These are phyloP conservation scores for Salix arbutifolia DNA, from an alignment of 345 rosid species.

Conservation along the genomic window DNA sequence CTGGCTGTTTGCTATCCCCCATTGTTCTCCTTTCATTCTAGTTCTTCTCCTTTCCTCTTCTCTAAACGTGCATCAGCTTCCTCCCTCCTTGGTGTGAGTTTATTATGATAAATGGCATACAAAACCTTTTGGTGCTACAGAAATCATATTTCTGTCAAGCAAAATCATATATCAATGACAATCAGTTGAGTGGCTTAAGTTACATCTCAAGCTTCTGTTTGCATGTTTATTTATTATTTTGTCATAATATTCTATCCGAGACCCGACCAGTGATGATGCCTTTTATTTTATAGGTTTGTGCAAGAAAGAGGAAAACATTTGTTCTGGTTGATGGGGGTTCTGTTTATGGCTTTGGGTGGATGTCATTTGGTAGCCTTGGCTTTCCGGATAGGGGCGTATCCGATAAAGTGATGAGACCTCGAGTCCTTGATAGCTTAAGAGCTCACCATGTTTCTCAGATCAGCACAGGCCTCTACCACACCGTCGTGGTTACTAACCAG, in stretches of 20 bases:
- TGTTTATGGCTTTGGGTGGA: constrained; percentile 84
- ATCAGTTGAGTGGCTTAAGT: background rate
- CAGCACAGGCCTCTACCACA: constrained; percentile 88
- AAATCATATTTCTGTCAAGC: background rate
- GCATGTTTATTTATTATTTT: background rate
- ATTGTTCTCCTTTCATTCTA: background rate
- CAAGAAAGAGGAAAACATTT: constrained; percentile 91
- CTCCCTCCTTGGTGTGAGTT: background rate
- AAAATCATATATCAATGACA: background rate
- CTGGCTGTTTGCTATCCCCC: background rate
- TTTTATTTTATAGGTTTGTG: constrained; percentile 62
- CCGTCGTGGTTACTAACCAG: constrained; percentile 59
- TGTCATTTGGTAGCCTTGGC: constrained; percentile 91
- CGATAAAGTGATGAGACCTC: constrained; percentile 71
- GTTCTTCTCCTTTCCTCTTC: background rate
- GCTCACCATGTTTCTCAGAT: constrained; percentile 70
- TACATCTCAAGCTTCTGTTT: background rate
- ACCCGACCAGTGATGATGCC: background rate
- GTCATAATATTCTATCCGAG: background rate
- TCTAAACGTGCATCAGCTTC: background rate
- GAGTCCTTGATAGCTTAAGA: constrained; percentile 64
- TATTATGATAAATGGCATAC: background rate
- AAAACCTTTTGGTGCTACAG: background rate
- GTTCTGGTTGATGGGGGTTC: constrained; percentile 72
- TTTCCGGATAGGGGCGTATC: constrained; percentile 70